These are phyloP conservation scores for Hippophae tibetana DNA, from an alignment of 306 rosid genomes.

Conservation along the genomic window DNA sequence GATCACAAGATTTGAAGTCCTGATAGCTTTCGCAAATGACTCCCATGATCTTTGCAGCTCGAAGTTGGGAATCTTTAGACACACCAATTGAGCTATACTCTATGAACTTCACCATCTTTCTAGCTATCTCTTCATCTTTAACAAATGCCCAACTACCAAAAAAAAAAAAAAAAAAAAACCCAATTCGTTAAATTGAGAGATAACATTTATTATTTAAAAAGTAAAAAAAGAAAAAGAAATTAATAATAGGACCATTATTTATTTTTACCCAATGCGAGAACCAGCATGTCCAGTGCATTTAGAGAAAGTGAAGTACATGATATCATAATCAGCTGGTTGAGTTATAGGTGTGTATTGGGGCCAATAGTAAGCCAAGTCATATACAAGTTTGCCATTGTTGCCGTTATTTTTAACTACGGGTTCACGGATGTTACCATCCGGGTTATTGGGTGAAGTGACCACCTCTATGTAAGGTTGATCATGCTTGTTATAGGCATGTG, in stretches of 20 bases:
- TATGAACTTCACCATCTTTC: slow-evolving; percentile 47
- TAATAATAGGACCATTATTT: neutral
- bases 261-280: slow-evolving; percentile 68
- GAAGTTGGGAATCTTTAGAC: slow-evolving; percentile 63
- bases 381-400: slow-evolving; percentile 30
- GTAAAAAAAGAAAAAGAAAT: no score
- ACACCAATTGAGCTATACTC: slow-evolving; percentile 63
- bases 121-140: slow-evolving; percentile 59
- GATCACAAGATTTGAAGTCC: slow-evolving; percentile 15
- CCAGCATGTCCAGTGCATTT: slow-evolving; percentile 91
- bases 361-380: slow-evolving; percentile 86
- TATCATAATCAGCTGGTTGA: slow-evolving; percentile 36
- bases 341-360: slow-evolving; percentile 76
- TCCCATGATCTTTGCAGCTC: slow-evolving; percentile 56
- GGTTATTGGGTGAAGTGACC: slow-evolving; percentile 70
- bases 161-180: slow-evolving; percentile 10
- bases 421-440: slow-evolving; percentile 45
- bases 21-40: slow-evolving; percentile 50
- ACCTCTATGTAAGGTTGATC: slow-evolving; percentile 64
- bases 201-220: neutral
- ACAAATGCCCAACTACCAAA: slow-evolving; percentile 63
- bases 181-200: neutral
- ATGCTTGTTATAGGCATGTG: slow-evolving; percentile 26
- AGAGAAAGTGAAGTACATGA: slow-evolving; percentile 81
- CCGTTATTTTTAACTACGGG: slow-evolving; percentile 23